phyloP scores from a whole-genome alignment of 2,329 filamentous ascomycete species.

The Fusarium napiforme region DNA sequence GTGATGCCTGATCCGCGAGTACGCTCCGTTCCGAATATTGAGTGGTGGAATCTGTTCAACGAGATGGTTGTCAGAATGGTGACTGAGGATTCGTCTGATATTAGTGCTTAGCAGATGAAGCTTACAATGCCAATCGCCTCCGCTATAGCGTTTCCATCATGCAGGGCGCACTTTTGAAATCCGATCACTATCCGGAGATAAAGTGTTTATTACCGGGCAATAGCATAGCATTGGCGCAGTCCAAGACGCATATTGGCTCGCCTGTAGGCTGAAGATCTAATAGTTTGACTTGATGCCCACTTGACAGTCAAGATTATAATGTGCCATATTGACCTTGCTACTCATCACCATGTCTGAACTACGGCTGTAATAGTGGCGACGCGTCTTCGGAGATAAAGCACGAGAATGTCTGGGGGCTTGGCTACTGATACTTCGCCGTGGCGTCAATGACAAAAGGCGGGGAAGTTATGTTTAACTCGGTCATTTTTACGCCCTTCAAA shows the following conservation, averaged over 20 bases:
- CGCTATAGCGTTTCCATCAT: no score
- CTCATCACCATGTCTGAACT: fast-evolving
- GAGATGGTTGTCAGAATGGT: neutral
- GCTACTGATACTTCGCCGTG: neutral
- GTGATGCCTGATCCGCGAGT: slow-evolving; percentile 6
- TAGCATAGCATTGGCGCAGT: neutral
- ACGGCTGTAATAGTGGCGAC: fast-evolving
- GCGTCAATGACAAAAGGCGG: neutral
- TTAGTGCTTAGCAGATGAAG: neutral
- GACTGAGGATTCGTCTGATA: neutral
- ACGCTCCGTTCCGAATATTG: neutral
- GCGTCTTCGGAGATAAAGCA: neutral
- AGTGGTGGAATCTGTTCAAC: neutral
- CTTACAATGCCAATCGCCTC: neutral
- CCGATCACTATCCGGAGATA: neutral
- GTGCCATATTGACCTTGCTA: neutral
- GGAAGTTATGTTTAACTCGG: neutral
- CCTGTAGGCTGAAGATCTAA: neutral
- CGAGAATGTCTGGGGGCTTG: neutral
- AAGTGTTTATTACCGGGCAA: neutral
- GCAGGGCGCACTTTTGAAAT: neutral
- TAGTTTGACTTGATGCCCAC: neutral
- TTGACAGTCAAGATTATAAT: neutral
- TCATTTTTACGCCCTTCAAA: neutral
- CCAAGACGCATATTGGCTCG: neutral